Evolutionary conservation across 2,329 filamentous ascomycete genomes (phyloP).

Genomic region (Colletotrichum higginsianum): DNA sequence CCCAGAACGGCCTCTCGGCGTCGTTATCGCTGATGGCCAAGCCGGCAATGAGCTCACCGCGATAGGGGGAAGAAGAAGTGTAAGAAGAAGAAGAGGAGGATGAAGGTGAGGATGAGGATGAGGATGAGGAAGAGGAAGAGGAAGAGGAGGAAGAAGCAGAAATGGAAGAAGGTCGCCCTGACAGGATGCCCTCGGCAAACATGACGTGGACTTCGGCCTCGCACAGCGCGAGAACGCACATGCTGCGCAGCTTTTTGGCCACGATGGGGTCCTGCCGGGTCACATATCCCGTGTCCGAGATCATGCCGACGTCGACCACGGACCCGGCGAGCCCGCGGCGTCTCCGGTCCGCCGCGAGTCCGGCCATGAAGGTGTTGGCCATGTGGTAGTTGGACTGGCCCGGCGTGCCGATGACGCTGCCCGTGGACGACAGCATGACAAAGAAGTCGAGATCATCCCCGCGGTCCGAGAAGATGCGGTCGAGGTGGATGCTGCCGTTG

Average conservation of each 20-base stretch:
- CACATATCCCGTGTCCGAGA: slow-evolving; percentile 60
- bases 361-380: slow-evolving; percentile 59
- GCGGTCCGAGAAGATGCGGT: slow-evolving; percentile 48
- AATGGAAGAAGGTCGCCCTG: slow-evolving; percentile 48
- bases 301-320: slow-evolving; percentile 54
- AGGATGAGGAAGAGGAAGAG: no score
- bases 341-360: slow-evolving; percentile 53
- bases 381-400: slow-evolving; percentile 61
- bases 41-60: slow-evolving; percentile 46
- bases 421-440: slow-evolving; percentile 50
- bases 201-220: slow-evolving; percentile 43
- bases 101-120: no score
- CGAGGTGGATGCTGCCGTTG: slow-evolving; percentile 49
- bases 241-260: slow-evolving; percentile 17
- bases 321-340: slow-evolving; percentile 55
- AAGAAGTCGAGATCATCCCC: slow-evolving; percentile 53
- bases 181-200: slow-evolving; percentile 59
- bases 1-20: slow-evolving; percentile 18
- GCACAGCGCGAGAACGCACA: slow-evolving; percentile 30
- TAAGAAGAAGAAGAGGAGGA: no score
- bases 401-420: slow-evolving; percentile 46
- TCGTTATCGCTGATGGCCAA: slow-evolving; percentile 34
- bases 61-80: slow-evolving; percentile 34
- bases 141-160: background rate
- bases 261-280: slow-evolving; percentile 33